Conservation (phyloP, 495 filamentous ascomycete species). For the Neurospora discreta region DNA sequence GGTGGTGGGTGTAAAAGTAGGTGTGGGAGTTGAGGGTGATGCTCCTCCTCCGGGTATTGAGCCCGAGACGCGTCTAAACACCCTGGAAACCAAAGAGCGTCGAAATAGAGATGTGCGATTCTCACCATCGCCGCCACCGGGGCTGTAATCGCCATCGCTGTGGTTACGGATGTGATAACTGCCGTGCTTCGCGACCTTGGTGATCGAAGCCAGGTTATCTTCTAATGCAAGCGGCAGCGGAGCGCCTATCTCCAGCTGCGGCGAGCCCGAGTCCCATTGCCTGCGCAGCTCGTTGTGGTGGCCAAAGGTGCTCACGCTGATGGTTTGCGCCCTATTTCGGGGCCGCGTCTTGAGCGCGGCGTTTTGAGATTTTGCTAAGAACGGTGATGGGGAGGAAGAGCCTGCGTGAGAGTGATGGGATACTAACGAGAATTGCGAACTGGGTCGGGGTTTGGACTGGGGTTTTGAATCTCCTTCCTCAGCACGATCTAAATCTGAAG, state of each 20-base stretch:
- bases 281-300: neutral
- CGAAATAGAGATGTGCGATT: neutral
- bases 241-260: neutral
- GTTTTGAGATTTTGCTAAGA: neutral
- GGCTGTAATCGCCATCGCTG: neutral
- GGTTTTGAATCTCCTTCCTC: neutral
- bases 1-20: neutral
- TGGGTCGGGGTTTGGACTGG: neutral
- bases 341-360: neutral
- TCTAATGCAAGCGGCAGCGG: neutral
- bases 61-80: conserved; percentile 1
- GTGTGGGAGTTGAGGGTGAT: neutral
- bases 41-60: neutral
- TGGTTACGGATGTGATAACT: neutral
- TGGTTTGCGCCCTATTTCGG: neutral
- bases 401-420: neutral
- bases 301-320: neutral
- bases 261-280: neutral
- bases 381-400: neutral
- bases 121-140: neutral
- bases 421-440: neutral
- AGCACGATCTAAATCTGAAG: neutral
- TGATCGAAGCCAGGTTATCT: neutral
- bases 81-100: conserved; percentile 8
- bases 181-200: neutral